Evolutionary conservation across 2,329 filamentous ascomycete genomes (phyloP).

Genomic region (Apiospora pterosperma): DNA sequence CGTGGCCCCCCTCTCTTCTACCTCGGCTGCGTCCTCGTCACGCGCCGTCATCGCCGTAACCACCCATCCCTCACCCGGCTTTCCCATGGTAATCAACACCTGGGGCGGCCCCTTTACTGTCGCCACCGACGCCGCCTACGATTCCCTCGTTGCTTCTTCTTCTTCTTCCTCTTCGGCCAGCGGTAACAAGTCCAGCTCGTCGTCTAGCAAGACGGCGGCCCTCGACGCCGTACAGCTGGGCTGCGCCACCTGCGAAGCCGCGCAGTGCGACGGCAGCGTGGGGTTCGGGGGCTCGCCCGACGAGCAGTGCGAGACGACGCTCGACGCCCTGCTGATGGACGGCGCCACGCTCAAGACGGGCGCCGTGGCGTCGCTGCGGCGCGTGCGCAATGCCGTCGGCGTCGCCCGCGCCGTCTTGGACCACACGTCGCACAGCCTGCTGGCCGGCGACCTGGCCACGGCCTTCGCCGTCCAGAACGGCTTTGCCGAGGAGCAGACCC

Average conservation of each 20-base stretch:
- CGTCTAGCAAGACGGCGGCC: constrained; percentile 28
- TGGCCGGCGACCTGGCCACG: constrained; percentile 51
- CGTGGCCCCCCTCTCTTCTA: background rate
- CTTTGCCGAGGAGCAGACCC: constrained; percentile 40
- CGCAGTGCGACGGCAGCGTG: constrained; percentile 52
- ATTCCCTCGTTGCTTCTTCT: background rate
- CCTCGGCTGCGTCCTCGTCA: background rate
- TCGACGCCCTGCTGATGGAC: constrained; percentile 59
- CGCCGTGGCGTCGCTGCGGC: constrained; percentile 48
- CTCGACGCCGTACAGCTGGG: constrained; percentile 51
- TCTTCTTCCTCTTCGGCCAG: background rate
- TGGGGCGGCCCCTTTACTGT: constrained; percentile 3
- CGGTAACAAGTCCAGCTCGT: background rate
- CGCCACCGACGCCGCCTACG: constrained; percentile 3
- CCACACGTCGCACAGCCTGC: constrained; percentile 47
- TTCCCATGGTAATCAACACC: constrained; percentile 4
- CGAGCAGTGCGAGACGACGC: constrained; percentile 54
- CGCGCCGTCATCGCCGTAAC: constrained; percentile 43
- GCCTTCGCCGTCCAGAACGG: constrained; percentile 50
- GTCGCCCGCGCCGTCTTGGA: constrained; percentile 50
- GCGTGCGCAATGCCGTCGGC: constrained; percentile 44
- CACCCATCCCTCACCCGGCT: background rate
- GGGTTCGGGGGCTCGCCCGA: constrained; percentile 54
- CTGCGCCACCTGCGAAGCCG: constrained; percentile 47
- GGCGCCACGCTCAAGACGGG: constrained; percentile 50